These are phyloP conservation scores for Cystobasidium slooffiae DNA, from an alignment of 1,284 basidiomycete genomes.

Conservation along the genomic window DNA sequence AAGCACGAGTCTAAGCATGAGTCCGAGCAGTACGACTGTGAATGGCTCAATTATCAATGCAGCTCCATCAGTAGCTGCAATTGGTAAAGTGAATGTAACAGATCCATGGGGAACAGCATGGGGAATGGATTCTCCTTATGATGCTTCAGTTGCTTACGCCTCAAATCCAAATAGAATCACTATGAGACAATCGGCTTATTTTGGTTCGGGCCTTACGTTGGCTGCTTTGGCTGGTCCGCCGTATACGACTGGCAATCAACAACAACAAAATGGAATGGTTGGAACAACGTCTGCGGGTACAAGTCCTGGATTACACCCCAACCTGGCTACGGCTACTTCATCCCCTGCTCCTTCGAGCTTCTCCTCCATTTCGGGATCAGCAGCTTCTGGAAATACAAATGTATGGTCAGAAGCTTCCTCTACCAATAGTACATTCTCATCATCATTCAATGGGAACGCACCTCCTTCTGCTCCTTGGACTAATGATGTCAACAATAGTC, in stretches of 20 bases:
- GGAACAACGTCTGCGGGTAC: background rate
- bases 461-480: slow-evolving; percentile 23
- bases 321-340: background rate
- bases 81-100: slow-evolving; percentile 40
- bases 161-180: slow-evolving; percentile 22
- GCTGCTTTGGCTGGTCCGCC: slow-evolving; percentile 16
- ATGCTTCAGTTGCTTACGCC: slow-evolving; percentile 31
- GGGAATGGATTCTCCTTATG: slow-evolving; percentile 44
- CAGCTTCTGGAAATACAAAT: background rate
- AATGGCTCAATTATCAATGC: background rate
- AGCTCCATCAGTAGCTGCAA: slow-evolving; percentile 23
- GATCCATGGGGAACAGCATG: slow-evolving; percentile 40
- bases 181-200: slow-evolving; percentile 39
- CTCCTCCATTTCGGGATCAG: background rate
- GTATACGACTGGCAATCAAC: background rate
- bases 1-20: background rate
- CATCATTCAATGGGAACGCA: background rate
- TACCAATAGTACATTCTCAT: background rate
- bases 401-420: slow-evolving; percentile 37
- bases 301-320: background rate
- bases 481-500: slow-evolving; percentile 2
- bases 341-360: slow-evolving; percentile 25
- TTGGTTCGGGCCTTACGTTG: slow-evolving; percentile 23
- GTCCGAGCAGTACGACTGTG: background rate
- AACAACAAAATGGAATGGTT: background rate